phyloP scores from a whole-genome alignment of 331 rosid genomes.

The Quercus phellos region DNA sequence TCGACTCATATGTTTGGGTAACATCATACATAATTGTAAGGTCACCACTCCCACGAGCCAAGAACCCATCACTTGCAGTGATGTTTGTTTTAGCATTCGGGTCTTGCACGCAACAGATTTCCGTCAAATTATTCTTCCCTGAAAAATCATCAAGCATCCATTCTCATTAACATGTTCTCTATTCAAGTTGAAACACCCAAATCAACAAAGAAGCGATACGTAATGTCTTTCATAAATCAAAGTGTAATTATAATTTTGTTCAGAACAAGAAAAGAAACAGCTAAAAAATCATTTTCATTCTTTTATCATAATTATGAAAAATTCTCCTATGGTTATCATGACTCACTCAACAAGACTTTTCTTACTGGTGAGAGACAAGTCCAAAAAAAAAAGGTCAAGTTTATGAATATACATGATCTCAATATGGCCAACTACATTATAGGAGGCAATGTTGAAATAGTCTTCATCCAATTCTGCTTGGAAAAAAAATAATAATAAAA shows the following conservation, averaged over 20 bases:
- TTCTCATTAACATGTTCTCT: constrained; percentile 9
- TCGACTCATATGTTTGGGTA: constrained; percentile 47
- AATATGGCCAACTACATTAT: neutral
- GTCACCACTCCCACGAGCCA: constrained; percentile 86
- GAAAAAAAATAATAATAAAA: neutral
- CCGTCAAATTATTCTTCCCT: constrained; percentile 49
- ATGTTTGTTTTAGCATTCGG: constrained; percentile 49
- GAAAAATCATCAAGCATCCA: constrained; percentile 12
- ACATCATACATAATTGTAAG: constrained; percentile 91
- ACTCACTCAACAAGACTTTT: neutral
- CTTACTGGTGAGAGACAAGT: neutral
- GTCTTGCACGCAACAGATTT: constrained; percentile 69
- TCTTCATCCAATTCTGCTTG: neutral
- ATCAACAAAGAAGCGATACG: neutral
- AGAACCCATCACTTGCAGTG: constrained; percentile 43
- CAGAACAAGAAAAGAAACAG: neutral
- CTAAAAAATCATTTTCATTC: neutral
- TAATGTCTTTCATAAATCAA: neutral
- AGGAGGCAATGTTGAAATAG: neutral
- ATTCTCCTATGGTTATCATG: neutral
- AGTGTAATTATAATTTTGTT: neutral
- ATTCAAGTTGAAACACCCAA: neutral
- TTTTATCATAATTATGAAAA: neutral
- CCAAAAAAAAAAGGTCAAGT: neutral
- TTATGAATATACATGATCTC: neutral